Evolutionary conservation across 331 rosid genomes (phyloP), one percentile per base, ranked within the genome.

Genomic region (Arachis monticola): DNA sequence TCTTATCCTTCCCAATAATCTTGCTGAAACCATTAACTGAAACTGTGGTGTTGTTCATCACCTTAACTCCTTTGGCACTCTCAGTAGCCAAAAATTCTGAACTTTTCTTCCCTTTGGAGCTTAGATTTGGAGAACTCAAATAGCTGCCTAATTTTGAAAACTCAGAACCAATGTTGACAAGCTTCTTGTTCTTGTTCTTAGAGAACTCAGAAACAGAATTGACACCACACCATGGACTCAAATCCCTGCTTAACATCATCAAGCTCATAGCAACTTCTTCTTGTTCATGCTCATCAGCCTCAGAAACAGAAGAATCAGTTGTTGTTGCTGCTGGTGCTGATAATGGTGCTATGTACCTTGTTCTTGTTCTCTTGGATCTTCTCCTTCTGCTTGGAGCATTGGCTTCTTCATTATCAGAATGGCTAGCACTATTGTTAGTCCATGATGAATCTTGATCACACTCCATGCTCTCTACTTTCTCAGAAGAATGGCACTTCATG

Each of bases 221-320:
- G 38, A 68, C 42, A n/a, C 83, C 85, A 67, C 85, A 84, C 85
- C 89, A 76, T 12, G 74, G 44, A 56, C 87, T 75, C 38, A 60
- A 50, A 67, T 88, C 93, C 67, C 87, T 86, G 5, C 90, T 85
- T 31, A 90, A 90, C 89, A 90, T 85, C 83, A 90, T 86, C 80
- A 88, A 86, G 64, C 91, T 83, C 80, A 83, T 14, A 53, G 96
- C 96, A 52, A 90, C 91, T 63, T 90, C 90, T 75, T 88, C 87
- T 73, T 85, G 87, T 66, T 90, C 96, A 73, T 86, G 92, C 72
- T 86, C 83, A 44, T 47, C 55, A 51, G 57, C 79, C 51, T 83
- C 90, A 50, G 86, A 86, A 68, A 81, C 83, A 72, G 87, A 86
- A 11, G 85, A 55, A 5, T 17, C 81, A 56, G 88, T 69, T 57